Base-by-base conservation (phyloP, 129 eudicot species). In the Sambucus nigra region DNA sequence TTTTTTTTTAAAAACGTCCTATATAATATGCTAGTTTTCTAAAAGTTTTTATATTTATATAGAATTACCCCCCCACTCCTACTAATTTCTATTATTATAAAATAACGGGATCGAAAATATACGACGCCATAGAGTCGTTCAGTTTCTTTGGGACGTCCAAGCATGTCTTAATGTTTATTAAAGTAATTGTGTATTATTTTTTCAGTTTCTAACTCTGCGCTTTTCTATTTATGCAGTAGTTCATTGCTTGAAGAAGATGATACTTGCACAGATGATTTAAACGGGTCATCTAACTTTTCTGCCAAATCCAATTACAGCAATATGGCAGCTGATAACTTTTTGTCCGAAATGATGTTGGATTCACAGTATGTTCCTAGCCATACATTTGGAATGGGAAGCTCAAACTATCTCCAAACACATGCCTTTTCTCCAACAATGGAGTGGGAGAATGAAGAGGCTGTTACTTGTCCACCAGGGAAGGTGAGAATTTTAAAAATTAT, bases 201-300 rank as follows among this genome's bases (percentile, higher is more conserved):
- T 40, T 35, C 5, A 3, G n/a, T 46, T 11, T 26, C 51, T 49
- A 50, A 53, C 24, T 33, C 60, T 32, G 22, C 44, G 35, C 47
- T 55, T 55, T 63, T 79, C 22, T 22, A 16, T 20, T 59, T 26
- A 22, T 66, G 69, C 73, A 81, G 89, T 57, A 77, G 55, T 47
- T 81, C 89, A 24, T 61, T 81, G 55, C 78, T 81, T 51, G 68
- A 81, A 69, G 89, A 81, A 66, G 84, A 70, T 63, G 59, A 59
- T 25, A 65, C 68, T 48, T 46, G 18, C 14, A 31, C 61, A 18
- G 60, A 48, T 20, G 24, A 70, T 57, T 42, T 29, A 28, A 23
- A 59, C 16, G 60, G 54, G 20, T 35, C 73, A 15, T 40, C 47
- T 53, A 14, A 47, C 63, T 28, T 49, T 27, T 55, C 75, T 48